Evolutionary conservation across 2,329 filamentous ascomycete genomes (phyloP), one percentile per base, ranked within the genome.

Genomic region (Diaporthe destruens): DNA sequence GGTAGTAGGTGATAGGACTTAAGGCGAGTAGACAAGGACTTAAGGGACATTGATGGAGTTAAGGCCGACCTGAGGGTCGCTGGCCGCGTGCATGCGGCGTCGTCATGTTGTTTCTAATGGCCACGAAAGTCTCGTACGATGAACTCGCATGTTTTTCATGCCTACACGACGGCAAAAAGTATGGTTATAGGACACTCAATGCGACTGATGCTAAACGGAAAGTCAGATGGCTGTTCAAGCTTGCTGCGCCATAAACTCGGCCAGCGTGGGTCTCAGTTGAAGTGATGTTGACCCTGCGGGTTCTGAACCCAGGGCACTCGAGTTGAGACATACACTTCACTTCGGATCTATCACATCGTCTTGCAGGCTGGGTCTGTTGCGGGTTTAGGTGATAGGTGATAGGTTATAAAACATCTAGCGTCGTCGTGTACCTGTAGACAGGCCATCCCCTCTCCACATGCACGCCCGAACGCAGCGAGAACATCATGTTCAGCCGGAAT

Each of bases 11-110:
- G 59, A 49, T 49, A 65, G 59, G 61, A 65, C 6, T 51, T 65
- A 65, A 42, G 42, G 5, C 1, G 11, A 65, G 20, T 25, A n/a
- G 44, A 23, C 3, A 6, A 25, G 61, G 61, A 51, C 6, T 51
- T 51, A 65, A 65, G 42, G 59, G 1, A n/a, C n/a, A n/a, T n/a
- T n/a, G n/a, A 23, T 29, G 42, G 44, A 65, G 16, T 49, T 49
- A 63, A 49, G 20, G 42, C 9, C 44, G n/a, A 16, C 12, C 23
- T 36, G n/a, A n/a, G n/a, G n/a, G 47, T 49, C 8, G 23, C 25
- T 32, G 20, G 16, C 23, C 20, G 59, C 3, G 23, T 47, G 29
- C 59, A 51, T 23, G 42, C 49, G 25, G 25, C 18, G 25, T 9
- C 34, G 34, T 65, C 20, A 11, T 23, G n/a, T 1, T 67, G 34